Conservation (phyloP, 805 yeast species). For the Pichia insulana region DNA sequence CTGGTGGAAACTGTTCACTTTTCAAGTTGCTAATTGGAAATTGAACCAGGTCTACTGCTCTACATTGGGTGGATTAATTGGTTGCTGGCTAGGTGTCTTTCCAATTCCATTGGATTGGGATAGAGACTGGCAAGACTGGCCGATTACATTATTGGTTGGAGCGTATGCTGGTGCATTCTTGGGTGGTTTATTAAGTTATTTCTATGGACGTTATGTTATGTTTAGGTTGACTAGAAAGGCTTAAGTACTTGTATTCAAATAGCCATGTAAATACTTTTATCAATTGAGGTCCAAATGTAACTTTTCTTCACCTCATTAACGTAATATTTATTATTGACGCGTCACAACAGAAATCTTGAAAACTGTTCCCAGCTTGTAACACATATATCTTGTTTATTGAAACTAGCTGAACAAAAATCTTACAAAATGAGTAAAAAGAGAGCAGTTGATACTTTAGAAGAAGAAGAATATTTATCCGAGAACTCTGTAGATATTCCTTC, state of each 20-base stretch:
- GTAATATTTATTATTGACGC: too few species aligned
- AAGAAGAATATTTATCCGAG: not conserved
- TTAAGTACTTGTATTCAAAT: not conserved
- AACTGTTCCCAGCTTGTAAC: too few species aligned
- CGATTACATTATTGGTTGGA: slow-evolving; percentile 77
- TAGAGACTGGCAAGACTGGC: slow-evolving; percentile 95
- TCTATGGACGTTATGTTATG: slow-evolving; percentile 10
- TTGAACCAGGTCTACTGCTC: slow-evolving; percentile 30
- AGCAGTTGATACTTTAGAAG: not conserved
- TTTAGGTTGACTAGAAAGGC: slow-evolving; percentile 3
- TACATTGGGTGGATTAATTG: slow-evolving; percentile 40
- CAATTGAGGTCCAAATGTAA: too few species aligned
- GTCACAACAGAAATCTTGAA: too few species aligned
- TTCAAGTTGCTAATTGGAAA: slow-evolving; percentile 23
- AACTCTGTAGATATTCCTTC: not conserved
- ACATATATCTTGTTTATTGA: too few species aligned
- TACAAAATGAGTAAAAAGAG: not conserved
- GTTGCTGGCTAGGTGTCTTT: slow-evolving; percentile 87
- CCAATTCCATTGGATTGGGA: slow-evolving; percentile 98
- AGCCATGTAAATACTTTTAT: too few species aligned
- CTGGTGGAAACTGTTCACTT: slow-evolving; percentile 24
- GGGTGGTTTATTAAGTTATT: slow-evolving; percentile 33
- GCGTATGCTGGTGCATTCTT: slow-evolving; percentile 62
- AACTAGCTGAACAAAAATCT: too few species aligned
- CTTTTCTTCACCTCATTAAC: too few species aligned